A percentile compares a stretch with the other conserved stretches of the same genome.
phyloP scores from a whole-genome alignment of 2,329 filamentous ascomycete species.

The Clarireedia paspali region DNA sequence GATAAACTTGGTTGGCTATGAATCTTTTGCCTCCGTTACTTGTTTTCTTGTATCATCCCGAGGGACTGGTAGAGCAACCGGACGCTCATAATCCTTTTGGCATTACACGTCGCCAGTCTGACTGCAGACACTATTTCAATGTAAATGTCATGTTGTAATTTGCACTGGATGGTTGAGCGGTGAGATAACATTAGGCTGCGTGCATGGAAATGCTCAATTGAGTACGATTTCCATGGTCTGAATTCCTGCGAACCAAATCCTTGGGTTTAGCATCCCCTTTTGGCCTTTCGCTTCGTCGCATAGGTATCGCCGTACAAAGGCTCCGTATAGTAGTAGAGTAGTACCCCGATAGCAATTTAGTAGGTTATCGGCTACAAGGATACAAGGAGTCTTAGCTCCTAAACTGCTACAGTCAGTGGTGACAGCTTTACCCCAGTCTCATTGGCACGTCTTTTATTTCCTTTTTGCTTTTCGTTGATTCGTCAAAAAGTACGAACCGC shows the following conservation, averaged over 20 bases:
- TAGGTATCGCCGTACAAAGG: neutral
- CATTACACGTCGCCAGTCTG: neutral
- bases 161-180: neutral
- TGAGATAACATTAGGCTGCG: neutral
- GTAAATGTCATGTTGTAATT: neutral
- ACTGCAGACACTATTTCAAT: neutral
- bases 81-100: neutral
- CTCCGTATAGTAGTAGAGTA: neutral
- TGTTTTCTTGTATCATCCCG: neutral
- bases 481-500: neutral
- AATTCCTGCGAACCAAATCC: neutral
- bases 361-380: neutral
- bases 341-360: neutral
- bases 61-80: neutral
- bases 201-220: neutral
- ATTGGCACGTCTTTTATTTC: neutral
- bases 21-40: neutral
- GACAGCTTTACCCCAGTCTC: neutral
- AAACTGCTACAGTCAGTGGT: neutral
- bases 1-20: conserved; percentile 1
- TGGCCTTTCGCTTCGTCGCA: neutral
- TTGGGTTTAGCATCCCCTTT: neutral
- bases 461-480: neutral
- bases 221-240: neutral
- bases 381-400: neutral